These are phyloP conservation scores for Ustilago shanxiensis DNA, from an alignment of 1,284 basidiomycete species.

Conservation along the genomic window DNA sequence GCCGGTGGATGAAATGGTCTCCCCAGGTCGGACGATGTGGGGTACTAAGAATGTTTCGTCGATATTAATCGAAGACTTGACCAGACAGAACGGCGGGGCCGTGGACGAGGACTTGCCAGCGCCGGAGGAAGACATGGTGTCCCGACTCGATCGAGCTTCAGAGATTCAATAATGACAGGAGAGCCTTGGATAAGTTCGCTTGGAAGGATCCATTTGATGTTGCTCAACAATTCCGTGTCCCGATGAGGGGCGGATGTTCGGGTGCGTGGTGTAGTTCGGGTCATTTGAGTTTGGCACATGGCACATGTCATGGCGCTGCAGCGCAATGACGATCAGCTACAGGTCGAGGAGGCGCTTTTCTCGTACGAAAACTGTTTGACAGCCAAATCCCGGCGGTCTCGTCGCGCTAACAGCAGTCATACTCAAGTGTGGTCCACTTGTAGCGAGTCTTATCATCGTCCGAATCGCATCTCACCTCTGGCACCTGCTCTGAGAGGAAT, in stretches of 20 bases:
- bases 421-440: neutral
- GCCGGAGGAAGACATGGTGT: constrained; percentile 16
- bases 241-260: constrained; percentile 21
- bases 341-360: neutral
- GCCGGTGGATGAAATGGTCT: constrained; percentile 63
- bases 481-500: no score
- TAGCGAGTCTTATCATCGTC: no score
- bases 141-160: neutral
- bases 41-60: constrained; percentile 67
- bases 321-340: constrained; percentile 30
- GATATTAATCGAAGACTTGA: constrained; percentile 68
- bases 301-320: no score
- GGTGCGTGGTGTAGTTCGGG: neutral
- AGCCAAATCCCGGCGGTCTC: constrained; percentile 3
- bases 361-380: constrained; percentile 22
- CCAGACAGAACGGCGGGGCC: constrained; percentile 54
- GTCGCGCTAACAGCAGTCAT: neutral
- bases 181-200: neutral
- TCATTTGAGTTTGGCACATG: constrained; percentile 1
- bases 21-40: constrained; percentile 63
- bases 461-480: no score
- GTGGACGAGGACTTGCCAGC: constrained; percentile 4
- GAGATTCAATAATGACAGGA: neutral
- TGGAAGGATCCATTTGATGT: neutral
- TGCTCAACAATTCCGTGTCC: neutral